These are phyloP conservation scores for Aspergillus coremiiformis DNA, from an alignment of 495 filamentous ascomycete genomes.

Conservation along the genomic window DNA sequence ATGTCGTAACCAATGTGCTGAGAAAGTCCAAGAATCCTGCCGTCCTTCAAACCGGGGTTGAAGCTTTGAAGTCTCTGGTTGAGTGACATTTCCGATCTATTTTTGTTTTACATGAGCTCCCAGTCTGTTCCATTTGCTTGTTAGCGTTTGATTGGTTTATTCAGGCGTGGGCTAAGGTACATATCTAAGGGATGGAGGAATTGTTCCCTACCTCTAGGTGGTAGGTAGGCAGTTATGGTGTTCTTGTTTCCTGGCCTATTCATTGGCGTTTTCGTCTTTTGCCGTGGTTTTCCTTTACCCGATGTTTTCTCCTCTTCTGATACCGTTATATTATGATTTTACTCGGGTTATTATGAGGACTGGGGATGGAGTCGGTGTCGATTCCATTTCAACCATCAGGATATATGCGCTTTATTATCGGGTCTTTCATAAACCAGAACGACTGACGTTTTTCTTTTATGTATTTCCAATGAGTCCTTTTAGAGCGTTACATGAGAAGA, in stretches of 20 bases:
- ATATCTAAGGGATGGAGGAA: too few species aligned
- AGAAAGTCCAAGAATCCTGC: slow-evolving; percentile 56
- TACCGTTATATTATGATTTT: background rate
- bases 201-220: too few species aligned
- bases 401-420: background rate
- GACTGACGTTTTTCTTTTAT: background rate
- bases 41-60: slow-evolving; percentile 56
- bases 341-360: slow-evolving; percentile 5
- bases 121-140: background rate
- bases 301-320: background rate
- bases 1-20: slow-evolving; percentile 53
- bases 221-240: background rate
- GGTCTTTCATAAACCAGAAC: slow-evolving; percentile 4
- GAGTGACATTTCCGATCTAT: background rate
- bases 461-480: background rate
- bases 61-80: slow-evolving; percentile 54
- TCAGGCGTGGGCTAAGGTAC: background rate
- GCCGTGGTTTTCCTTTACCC: background rate
- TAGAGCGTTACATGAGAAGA: background rate
- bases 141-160: background rate
- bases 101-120: background rate
- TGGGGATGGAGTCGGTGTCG: background rate
- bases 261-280: background rate
- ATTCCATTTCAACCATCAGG: background rate
- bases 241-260: slow-evolving; percentile 4